phyloP scores from a whole-genome alignment of 495 filamentous ascomycete species.

The Neurospora sp. region DNA sequence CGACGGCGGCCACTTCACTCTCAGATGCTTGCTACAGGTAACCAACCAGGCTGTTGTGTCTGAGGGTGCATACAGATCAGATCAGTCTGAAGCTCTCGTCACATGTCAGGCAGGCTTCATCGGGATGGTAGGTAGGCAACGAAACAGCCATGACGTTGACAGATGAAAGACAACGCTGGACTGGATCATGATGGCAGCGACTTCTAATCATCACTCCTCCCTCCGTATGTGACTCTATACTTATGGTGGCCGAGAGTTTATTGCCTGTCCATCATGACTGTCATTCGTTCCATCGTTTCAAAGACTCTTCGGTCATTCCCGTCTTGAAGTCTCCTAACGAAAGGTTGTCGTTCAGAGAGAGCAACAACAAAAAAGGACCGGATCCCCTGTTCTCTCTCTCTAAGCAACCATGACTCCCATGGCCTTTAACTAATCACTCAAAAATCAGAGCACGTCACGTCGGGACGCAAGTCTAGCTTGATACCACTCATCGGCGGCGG shows the following conservation, averaged over 20 bases:
- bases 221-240: not conserved
- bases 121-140: not conserved
- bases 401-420: too few species aligned
- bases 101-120: not conserved
- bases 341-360: not conserved
- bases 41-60: not conserved
- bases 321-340: not conserved
- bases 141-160: not conserved
- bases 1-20: not conserved
- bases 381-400: too few species aligned
- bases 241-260: too few species aligned
- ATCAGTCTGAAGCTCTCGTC: not conserved
- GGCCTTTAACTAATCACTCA: too few species aligned
- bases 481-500: not conserved
- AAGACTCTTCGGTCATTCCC: not conserved
- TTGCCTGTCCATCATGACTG: too few species aligned
- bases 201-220: not conserved
- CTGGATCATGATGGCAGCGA: not conserved
- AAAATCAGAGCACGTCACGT: not conserved
- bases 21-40: not conserved
- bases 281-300: too few species aligned
- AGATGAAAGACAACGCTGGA: not conserved
- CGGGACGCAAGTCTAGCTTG: not conserved
- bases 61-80: not conserved
- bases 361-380: too few species aligned